Evolutionary conservation across 148 eudicot genomes (phyloP).

Genomic region (Hydrangea macrophylla): DNA sequence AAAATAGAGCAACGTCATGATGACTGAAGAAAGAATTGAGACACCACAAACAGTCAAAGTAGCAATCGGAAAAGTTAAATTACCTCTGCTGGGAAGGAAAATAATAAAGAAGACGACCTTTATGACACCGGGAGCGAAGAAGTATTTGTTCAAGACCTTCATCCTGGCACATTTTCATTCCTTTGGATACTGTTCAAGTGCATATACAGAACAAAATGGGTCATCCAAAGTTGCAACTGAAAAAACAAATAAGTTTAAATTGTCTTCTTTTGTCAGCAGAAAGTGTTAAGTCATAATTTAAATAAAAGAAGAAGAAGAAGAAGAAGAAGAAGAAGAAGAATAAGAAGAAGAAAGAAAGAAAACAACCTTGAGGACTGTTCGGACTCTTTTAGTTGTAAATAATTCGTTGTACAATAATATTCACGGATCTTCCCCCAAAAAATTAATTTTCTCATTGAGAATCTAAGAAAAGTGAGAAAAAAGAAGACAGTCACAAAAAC

Average conservation of each 20-base stretch:
- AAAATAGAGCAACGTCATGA: not conserved
- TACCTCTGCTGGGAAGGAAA: slow-evolving; percentile 73
- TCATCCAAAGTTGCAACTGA: not conserved
- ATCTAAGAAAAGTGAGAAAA: not conserved
- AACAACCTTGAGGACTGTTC: too few relatives aligned
- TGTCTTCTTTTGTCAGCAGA: not conserved
- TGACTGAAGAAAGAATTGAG: not conserved
- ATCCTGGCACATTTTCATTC: slow-evolving; percentile 29
- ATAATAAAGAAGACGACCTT: slow-evolving; percentile 93
- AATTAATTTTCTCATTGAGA: not conserved
- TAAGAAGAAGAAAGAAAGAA: not conserved
- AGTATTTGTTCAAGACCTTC: slow-evolving; percentile 75
- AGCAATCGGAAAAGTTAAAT: not conserved
- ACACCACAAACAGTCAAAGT: not conserved
- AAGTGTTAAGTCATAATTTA: not conserved
- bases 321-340: too few relatives aligned
- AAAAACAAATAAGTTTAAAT: not conserved
- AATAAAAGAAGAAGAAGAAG: too few relatives aligned
- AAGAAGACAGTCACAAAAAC: too few relatives aligned
- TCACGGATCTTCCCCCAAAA: too few relatives aligned
- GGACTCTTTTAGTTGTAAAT: too few relatives aligned
- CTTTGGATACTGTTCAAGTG: slow-evolving; percentile 54
- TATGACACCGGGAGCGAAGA: slow-evolving; percentile 80
- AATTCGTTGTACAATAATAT: too few relatives aligned
- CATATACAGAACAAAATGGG: slow-evolving; percentile 3